A percentile compares a stretch with the other conserved stretches of the same genome.
Evolutionary conservation across 2,329 filamentous ascomycete species (phyloP).

Genomic region (Aspergillus viridinutans): DNA sequence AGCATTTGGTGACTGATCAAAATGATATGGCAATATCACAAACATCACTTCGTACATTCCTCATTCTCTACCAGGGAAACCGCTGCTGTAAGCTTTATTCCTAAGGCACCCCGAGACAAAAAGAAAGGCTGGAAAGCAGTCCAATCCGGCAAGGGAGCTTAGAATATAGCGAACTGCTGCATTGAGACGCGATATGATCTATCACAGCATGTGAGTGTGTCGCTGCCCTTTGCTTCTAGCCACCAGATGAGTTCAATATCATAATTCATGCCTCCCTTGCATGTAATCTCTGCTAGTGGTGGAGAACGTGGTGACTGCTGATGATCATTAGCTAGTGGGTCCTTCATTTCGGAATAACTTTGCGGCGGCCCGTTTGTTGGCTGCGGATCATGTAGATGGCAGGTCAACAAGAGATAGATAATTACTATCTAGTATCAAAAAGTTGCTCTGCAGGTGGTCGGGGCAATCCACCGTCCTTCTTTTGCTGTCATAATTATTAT

Average conservation of each 20-base stretch:
- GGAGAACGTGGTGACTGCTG: constrained; percentile 5
- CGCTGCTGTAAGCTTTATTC: neutral
- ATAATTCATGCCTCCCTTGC: constrained; percentile 1
- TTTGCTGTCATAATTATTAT: neutral
- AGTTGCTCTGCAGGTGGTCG: neutral
- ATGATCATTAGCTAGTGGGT: constrained; percentile 14
- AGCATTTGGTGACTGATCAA: neutral
- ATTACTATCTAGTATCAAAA: too few relatives aligned
- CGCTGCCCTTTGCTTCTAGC: neutral
- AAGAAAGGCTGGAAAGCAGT: neutral
- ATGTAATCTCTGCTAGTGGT: neutral
- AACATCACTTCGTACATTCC: neutral
- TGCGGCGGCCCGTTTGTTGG: constrained; percentile 21
- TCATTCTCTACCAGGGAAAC: neutral
- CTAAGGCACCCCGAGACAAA: neutral
- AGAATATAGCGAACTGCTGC: neutral
- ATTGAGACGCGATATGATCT: neutral
- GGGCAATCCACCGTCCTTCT: neutral
- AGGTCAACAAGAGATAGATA: neutral
- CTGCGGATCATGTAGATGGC: constrained; percentile 3
- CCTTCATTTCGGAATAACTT: constrained; percentile 27
- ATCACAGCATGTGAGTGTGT: neutral
- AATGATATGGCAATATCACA: neutral
- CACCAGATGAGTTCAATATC: neutral
- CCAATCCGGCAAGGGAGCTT: neutral